Percentiles rank a stretch among this genome's conserved stretches.
Conservation (phyloP, 2,329 filamentous ascomycete species). For the Clarireedia monteithiana region DNA sequence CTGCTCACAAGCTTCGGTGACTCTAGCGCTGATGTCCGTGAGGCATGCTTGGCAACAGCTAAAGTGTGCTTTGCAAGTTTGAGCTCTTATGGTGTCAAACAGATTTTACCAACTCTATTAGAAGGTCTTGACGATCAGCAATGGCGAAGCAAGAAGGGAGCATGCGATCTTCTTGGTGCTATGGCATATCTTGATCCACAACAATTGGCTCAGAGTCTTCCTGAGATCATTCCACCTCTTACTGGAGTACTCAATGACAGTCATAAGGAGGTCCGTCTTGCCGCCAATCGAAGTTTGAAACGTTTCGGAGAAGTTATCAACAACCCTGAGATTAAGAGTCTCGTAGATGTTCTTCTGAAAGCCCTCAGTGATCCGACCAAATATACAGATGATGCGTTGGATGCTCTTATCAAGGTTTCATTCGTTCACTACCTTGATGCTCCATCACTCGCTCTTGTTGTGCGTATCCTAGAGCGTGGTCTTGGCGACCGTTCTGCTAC, state of each 20-base stretch:
- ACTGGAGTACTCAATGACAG: slow-evolving; percentile 94
- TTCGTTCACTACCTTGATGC: slow-evolving; percentile 98
- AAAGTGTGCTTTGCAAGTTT: slow-evolving; percentile 91
- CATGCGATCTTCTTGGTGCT: slow-evolving; percentile 89
- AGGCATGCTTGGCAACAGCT: slow-evolving; percentile 84
- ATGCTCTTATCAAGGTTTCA: slow-evolving; percentile 93
- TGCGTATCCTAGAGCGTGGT: slow-evolving; percentile 89
- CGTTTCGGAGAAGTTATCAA: slow-evolving; percentile 97
- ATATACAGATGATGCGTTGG: slow-evolving; percentile 89
- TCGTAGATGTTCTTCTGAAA: slow-evolving; percentile 88
- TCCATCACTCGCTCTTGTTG: slow-evolving; percentile 87
- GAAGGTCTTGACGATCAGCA: slow-evolving; percentile 90
- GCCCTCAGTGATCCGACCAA: slow-evolving; percentile 96
- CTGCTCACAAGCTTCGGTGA: slow-evolving; percentile 87
- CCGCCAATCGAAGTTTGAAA: slow-evolving; percentile 92
- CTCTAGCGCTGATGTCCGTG: slow-evolving; percentile 77
- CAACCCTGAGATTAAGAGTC: slow-evolving; percentile 91
- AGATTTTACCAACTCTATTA: slow-evolving; percentile 84
- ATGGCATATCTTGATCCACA: slow-evolving; percentile 98
- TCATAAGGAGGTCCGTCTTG: slow-evolving; percentile 90
- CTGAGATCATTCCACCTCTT: slow-evolving; percentile 92
- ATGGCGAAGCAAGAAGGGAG: slow-evolving; percentile 98
- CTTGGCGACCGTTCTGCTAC: slow-evolving; percentile 86
- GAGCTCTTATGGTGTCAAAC: slow-evolving; percentile 92
- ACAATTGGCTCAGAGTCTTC: slow-evolving; percentile 83